These are phyloP conservation scores for Scheffersomyces stipitis DNA, from an alignment of 805 yeast species.

Conservation along the genomic window DNA sequence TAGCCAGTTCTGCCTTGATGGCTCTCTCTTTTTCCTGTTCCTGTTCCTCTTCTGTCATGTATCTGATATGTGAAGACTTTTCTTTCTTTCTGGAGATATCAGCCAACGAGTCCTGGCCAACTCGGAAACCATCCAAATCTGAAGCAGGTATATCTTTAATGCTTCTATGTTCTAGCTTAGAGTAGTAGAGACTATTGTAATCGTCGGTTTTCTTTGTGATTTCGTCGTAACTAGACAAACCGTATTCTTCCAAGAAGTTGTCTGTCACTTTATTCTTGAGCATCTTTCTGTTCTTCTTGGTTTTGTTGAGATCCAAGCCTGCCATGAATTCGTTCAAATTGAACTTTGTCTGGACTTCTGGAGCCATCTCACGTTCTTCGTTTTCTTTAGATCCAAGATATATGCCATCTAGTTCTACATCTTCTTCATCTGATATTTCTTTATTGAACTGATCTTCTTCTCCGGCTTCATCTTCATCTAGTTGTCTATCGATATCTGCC, in stretches of 20 bases:
- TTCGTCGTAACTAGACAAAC: slow-evolving; percentile 29
- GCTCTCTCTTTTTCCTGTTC: slow-evolving; percentile 23
- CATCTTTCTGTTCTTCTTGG: slow-evolving; percentile 27
- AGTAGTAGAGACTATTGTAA: slow-evolving; percentile 22
- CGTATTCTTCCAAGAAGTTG: slow-evolving; percentile 39
- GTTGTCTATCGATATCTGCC: slow-evolving; percentile 13
- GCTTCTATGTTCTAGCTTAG: slow-evolving; percentile 16
- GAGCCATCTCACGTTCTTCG: slow-evolving; percentile 3
- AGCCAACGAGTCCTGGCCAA: slow-evolving; percentile 26
- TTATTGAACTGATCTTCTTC: slow-evolving; percentile 7
- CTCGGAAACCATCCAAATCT: slow-evolving; percentile 35
- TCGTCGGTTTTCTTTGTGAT: slow-evolving; percentile 25
- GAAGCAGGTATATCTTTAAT: slow-evolving; percentile 22
- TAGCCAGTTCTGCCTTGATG: slow-evolving; percentile 23
- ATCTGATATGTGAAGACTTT: slow-evolving; percentile 9
- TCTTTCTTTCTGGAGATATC: not conserved
- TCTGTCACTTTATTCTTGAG: slow-evolving; percentile 29
- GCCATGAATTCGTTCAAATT: slow-evolving; percentile 23
- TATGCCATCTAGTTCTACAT: slow-evolving; percentile 30
- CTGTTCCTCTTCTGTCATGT: slow-evolving; percentile 27
- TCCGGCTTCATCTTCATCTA: slow-evolving; percentile 15
- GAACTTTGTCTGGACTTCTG: slow-evolving; percentile 16
- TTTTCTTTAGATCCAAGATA: slow-evolving; percentile 30
- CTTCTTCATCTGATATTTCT: slow-evolving; percentile 12
- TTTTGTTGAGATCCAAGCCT: slow-evolving; percentile 5